These are phyloP conservation scores for Dendryphion nanum DNA, from an alignment of 2,329 filamentous ascomycete genomes.

Conservation along the genomic window DNA sequence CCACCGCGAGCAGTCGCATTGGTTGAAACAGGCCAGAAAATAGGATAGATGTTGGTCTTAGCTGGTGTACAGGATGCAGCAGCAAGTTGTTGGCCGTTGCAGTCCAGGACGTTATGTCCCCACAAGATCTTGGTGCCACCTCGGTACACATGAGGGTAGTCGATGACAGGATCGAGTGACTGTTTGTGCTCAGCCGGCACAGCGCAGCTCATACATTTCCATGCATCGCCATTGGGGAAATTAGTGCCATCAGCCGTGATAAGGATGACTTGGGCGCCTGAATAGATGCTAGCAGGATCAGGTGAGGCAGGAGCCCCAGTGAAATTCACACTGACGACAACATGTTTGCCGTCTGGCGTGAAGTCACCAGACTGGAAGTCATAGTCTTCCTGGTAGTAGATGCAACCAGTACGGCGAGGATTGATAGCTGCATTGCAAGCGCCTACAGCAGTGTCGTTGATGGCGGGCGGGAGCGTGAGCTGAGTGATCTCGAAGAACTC, in stretches of 20 bases:
- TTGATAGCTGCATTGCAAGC: background rate
- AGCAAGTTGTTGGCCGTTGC: constrained; percentile 26
- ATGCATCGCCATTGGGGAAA: constrained; percentile 46
- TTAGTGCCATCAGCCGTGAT: constrained; percentile 42
- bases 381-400: no score
- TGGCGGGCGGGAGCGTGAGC: background rate
- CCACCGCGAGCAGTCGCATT: constrained; percentile 37
- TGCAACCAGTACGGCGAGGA: constrained; percentile 1
- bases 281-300: constrained; percentile 39
- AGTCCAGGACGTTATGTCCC: constrained; percentile 38
- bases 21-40: constrained; percentile 35
- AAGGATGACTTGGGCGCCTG: constrained; percentile 41
- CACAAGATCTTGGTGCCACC: constrained; percentile 39
- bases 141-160: constrained; percentile 41
- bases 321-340: constrained; percentile 42
- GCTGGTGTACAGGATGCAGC: constrained; percentile 41
- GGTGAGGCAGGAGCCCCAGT: constrained; percentile 39
- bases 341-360: constrained; percentile 44
- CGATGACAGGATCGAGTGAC: background rate
- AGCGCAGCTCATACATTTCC: constrained; percentile 49
- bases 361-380: constrained; percentile 38
- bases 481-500: background rate
- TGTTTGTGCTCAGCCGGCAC: constrained; percentile 30
- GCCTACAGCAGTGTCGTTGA: background rate
- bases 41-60: constrained; percentile 41